phyloP scores from a whole-genome alignment of 495 filamentous ascomycete species.

The Annulohypoxylon maeteangense region DNA sequence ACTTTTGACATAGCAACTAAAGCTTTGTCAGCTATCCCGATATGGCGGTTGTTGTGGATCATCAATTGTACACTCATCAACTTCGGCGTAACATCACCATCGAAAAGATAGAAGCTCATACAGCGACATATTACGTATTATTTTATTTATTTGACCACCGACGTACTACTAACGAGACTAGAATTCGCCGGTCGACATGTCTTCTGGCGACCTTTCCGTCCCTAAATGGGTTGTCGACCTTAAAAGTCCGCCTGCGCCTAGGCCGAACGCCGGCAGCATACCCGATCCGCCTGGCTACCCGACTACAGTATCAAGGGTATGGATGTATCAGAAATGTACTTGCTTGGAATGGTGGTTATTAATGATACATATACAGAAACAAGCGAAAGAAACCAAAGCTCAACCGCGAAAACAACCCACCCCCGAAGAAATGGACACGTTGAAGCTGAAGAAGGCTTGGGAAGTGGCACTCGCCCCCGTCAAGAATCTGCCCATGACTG shows the following conservation, averaged over 20 bases:
- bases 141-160: background rate
- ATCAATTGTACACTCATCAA: constrained; percentile 3
- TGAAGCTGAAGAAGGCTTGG: constrained; percentile 99
- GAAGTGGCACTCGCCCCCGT: constrained; percentile 94
- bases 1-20: background rate
- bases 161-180: background rate
- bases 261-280: constrained; percentile 68
- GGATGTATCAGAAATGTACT: background rate
- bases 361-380: constrained; percentile 49
- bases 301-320: constrained; percentile 64
- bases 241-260: constrained; percentile 68
- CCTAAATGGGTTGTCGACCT: constrained; percentile 87
- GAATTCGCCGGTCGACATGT: constrained; percentile 21
- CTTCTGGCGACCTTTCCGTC: constrained; percentile 41
- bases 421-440: constrained; percentile 84
- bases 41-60: constrained; percentile 19
- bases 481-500: constrained; percentile 97
- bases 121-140: background rate
- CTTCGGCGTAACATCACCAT: constrained; percentile 13
- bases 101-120: background rate
- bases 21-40: constrained; percentile 29
- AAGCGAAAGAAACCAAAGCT: constrained; percentile 56
- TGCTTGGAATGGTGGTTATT: background rate
- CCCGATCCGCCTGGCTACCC: constrained; percentile 91
- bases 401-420: constrained; percentile 67